A percentile compares a stretch with the other conserved stretches of the same genome.
Evolutionary conservation across 2,329 filamentous ascomycete genomes (phyloP).

Genomic region (Huntiella savannae): DNA sequence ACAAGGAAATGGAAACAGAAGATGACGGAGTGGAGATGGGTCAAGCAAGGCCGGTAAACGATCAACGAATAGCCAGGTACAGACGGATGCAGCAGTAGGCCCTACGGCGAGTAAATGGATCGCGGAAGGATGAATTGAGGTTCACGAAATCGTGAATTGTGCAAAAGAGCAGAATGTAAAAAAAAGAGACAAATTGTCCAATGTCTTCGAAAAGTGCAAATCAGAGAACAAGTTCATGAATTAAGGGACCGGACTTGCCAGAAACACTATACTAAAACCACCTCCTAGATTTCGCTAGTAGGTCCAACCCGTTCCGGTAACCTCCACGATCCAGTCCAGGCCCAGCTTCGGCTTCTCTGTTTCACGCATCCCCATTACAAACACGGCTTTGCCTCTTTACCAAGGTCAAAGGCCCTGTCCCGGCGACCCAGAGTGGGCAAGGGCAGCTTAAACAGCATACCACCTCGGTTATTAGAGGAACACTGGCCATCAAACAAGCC

Average conservation of each 20-base stretch:
- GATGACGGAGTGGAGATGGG: neutral
- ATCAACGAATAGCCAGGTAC: neutral
- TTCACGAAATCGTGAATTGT: neutral
- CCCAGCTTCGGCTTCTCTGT: too few relatives aligned
- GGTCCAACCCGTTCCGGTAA: too few relatives aligned
- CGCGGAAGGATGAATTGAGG: neutral
- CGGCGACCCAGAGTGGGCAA: neutral
- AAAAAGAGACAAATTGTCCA: neutral
- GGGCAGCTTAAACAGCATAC: neutral
- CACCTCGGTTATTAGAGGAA: conserved; percentile 11
- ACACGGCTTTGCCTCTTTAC: neutral
- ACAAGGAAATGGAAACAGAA: neutral
- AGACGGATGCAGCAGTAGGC: too few relatives aligned
- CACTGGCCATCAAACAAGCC: conserved; percentile 1
- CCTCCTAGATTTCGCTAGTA: too few relatives aligned
- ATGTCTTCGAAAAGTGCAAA: too few relatives aligned
- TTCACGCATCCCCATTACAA: too few relatives aligned
- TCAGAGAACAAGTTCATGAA: too few relatives aligned
- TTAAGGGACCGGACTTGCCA: too few relatives aligned
- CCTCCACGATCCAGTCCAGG: too few relatives aligned
- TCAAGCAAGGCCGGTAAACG: neutral
- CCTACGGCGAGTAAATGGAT: too few relatives aligned
- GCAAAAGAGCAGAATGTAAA: conserved; percentile 1
- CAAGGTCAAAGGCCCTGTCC: conserved; percentile 2
- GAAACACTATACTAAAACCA: too few relatives aligned